Base-by-base conservation (phyloP, 2,329 filamentous ascomycete genomes). In the Neurospora sp. region DNA sequence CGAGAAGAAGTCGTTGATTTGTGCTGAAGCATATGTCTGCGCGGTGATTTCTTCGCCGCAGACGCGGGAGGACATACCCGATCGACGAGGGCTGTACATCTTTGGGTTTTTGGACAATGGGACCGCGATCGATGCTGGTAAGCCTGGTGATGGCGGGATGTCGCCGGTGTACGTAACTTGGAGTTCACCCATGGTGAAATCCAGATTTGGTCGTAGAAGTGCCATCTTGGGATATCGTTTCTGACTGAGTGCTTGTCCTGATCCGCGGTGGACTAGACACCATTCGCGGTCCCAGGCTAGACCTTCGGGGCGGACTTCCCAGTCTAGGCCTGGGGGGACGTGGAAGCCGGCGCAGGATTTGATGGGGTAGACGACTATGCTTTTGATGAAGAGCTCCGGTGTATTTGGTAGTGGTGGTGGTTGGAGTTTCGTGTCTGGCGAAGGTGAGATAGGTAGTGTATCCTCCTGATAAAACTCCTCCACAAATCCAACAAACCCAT, bases 221-320 rank as follows among this genome's bases (percentile, higher is more conserved):
- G 93, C 91, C 95, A 99, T 98, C 40, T 85, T 88, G 2, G 94
- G 92, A 77, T 96, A 90, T 73, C 90, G 86, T 81, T 98, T 99
- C 80, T 98, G 95, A 77, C 88, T 97, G 69, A 99, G 82, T 6
- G 91, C 93, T 75, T 90, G 89, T 0, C 93, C 91, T 1, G 94
- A 96, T 62, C 93, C 93, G 76, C 90, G 87, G 78, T 97, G 94
- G 15, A 99, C 85, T 23, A 99, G 83, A 80, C 95, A 98, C 95
- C 96, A 99, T 82, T 98, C 95, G 72, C 96, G 87, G 78, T 99
- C 96, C 93, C 95, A 98, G 9, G 90, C 91, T 2, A 99, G 83
- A 0, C 96, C 96, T 81, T 97, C 93, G 8, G 86, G 84, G 69
- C 87, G 88, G 23, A 98, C 85, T 75, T 92, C 89, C 96, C 96